Percentiles rank a stretch among this genome's conserved stretches.
Evolutionary conservation across 257 asterid species (phyloP).

Genomic region (Ilex aquifolium): DNA sequence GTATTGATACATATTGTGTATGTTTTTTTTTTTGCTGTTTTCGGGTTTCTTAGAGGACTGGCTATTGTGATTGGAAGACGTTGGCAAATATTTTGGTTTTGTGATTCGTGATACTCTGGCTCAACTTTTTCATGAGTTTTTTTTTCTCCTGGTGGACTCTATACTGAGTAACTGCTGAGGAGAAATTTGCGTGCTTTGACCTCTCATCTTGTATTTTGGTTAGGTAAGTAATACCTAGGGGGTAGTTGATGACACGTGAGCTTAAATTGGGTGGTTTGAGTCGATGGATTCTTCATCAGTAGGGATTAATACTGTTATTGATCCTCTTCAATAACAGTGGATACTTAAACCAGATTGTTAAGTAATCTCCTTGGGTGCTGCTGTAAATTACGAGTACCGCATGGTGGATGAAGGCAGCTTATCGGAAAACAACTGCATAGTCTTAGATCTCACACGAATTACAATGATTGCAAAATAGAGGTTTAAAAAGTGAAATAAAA

Average conservation of each 20-base stretch:
- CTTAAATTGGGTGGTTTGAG: neutral
- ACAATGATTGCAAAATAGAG: too few relatives aligned
- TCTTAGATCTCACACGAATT: too few relatives aligned
- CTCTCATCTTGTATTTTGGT: neutral
- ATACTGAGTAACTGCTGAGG: neutral
- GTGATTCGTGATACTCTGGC: neutral
- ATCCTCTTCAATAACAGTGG: too few relatives aligned
- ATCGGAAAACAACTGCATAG: too few relatives aligned
- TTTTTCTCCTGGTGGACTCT: neutral
- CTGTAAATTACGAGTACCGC: too few relatives aligned
- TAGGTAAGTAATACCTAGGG: neutral
- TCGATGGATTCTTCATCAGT: neutral
- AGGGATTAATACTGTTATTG: too few relatives aligned
- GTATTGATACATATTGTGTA: slow-evolving; percentile 21
- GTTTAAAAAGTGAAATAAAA: too few relatives aligned
- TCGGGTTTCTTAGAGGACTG: slow-evolving; percentile 7
- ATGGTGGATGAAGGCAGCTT: too few relatives aligned
- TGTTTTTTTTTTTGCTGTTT: slow-evolving; percentile 12
- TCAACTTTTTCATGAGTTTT: neutral
- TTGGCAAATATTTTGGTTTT: too few relatives aligned
- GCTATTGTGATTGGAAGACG: slow-evolving; percentile 5
- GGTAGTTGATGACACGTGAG: neutral
- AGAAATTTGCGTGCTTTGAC: too few relatives aligned
- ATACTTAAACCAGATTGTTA: too few relatives aligned
- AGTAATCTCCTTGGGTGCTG: too few relatives aligned